phyloP scores from a whole-genome alignment of 495 filamentous ascomycete genomes.

The Penicillium silybi region DNA sequence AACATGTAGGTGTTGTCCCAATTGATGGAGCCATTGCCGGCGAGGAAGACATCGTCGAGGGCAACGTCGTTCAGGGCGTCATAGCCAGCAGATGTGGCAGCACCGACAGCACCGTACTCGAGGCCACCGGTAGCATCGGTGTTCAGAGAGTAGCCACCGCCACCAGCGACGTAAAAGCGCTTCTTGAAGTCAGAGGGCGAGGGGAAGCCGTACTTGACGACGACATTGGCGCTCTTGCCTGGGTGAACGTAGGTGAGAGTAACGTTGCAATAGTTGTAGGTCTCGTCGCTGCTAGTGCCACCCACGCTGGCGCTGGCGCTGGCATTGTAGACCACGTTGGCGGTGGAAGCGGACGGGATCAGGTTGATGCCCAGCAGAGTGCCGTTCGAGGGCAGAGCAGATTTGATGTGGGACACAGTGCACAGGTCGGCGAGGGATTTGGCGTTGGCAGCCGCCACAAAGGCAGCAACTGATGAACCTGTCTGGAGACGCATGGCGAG shows the following conservation, averaged over 20 bases:
- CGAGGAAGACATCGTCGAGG: conserved; percentile 35
- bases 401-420: conserved; percentile 30
- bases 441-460: conserved; percentile 27
- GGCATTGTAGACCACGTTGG: conserved; percentile 24
- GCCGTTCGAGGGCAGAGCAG: conserved; percentile 30
- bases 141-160: conserved; percentile 25
- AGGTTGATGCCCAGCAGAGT: conserved; percentile 30
- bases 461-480: conserved; percentile 20
- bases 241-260: conserved; percentile 33
- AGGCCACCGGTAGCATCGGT: conserved; percentile 33
- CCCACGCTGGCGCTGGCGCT: conserved; percentile 10
- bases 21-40: conserved; percentile 41
- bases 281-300: conserved; percentile 6
- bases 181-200: conserved; percentile 32
- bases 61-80: conserved; percentile 27
- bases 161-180: conserved; percentile 37
- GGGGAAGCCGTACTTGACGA: conserved; percentile 33
- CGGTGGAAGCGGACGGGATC: conserved; percentile 28
- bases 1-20: conserved; percentile 44
- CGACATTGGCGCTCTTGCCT: conserved; percentile 27
- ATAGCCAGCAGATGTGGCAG: conserved; percentile 37
- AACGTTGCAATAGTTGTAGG: conserved; percentile 36
- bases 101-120: conserved; percentile 35
- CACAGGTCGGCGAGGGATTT: conserved; percentile 30
- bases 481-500: conserved; percentile 22